Evolutionary conservation across 225 moss, liverwort and hornwort genomes (phyloP), one percentile per base, ranked within the genome.

Genomic region (Bryum argenteum): DNA sequence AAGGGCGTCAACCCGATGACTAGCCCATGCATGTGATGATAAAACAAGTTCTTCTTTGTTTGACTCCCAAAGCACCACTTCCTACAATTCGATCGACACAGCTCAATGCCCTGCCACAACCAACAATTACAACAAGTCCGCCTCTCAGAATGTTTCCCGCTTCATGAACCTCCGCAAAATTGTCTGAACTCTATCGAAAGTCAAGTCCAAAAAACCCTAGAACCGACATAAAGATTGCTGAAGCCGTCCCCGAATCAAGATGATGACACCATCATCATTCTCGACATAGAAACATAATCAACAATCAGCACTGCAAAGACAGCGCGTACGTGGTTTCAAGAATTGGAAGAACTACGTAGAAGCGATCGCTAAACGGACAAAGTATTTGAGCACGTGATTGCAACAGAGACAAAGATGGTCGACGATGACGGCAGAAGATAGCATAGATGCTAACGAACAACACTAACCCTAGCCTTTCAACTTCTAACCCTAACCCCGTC

Each of bases 1-100:
- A 97, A 97, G 96, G 96, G 96, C 96, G 83, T 86, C 89, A 91
- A 91, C 85, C 96, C 96, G 82, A 86, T 91, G 90, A 85, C 96
- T 97, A 97, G 96, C 91, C 96, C 96, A 97, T 97, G 90, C 84
- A 93, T 91, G 75, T 87, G 73, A 76, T 51, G 81, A 73, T 28
- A 44, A 76, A 57, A 72, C 75, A 67, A 64, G 60, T 51, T 47
- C 67, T 7, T 20, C 33, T 39, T 24, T 55, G 51, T 69, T 51
- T 56, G 47, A 79, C 66, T 58, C 61, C 67, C 66, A 18, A 53
- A 39, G 41, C 58, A 48, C 47, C 61, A 57, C 70, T 26, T 69
- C 65, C 65, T 16, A 17, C 61, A 33, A 70, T 62, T 50, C 51
- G 57, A 13, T 21, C 55, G 52, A 58, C 58, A 76, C 63, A 69